Conservation (phyloP, 116 monocot genomes). For the Phalaenopsis hybrid region DNA sequence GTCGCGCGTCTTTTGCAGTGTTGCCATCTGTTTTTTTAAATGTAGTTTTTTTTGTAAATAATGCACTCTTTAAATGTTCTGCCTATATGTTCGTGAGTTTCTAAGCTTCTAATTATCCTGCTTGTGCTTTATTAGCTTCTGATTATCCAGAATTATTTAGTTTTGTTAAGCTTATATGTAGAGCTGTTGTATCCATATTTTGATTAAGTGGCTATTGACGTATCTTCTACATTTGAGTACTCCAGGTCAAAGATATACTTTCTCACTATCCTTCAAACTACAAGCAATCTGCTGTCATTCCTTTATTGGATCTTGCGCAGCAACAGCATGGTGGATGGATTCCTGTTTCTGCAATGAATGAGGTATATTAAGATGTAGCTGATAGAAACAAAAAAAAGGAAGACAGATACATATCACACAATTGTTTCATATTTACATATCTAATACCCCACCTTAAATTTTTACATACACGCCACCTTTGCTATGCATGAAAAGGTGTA, state of each 20-base stretch:
- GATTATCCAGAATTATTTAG: not conserved
- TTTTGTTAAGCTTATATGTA: not conserved
- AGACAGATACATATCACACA: no score
- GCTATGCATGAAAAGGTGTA: no score
- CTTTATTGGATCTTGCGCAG: constrained; percentile 87
- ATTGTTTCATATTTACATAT: no score
- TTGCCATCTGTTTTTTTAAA: not conserved
- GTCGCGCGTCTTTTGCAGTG: not conserved
- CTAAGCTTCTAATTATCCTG: not conserved
- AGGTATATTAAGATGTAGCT: constrained; percentile 33
- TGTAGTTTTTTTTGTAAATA: not conserved
- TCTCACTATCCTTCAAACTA: constrained; percentile 97
- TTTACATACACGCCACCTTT: no score
- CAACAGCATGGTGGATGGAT: constrained; percentile 98
- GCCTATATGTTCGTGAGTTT: not conserved
- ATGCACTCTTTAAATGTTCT: not conserved
- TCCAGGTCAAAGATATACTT: constrained; percentile 81
- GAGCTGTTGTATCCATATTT: not conserved
- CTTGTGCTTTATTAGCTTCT: not conserved
- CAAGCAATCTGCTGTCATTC: constrained; percentile 94
- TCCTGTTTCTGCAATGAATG: constrained; percentile 93
- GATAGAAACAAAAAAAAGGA: no score
- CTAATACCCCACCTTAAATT: no score
- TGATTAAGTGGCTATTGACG: not conserved
- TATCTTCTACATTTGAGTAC: not conserved